Evolutionary conservation across 768 basidiomycete genomes (phyloP), one percentile per base, ranked within the genome.

Genomic region (Leccinum variicolor): DNA sequence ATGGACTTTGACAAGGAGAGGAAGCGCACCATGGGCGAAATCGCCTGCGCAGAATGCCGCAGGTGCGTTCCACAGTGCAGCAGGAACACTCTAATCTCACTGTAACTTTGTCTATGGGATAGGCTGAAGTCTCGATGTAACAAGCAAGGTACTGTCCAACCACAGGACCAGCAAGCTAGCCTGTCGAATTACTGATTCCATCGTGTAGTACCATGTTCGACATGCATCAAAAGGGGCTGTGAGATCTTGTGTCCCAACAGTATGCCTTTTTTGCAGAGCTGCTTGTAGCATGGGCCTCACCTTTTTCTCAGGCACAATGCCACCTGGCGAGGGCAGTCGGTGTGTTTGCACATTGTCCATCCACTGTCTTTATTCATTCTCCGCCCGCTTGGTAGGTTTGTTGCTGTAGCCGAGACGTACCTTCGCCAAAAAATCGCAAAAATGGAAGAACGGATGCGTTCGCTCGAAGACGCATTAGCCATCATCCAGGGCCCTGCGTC

Each of bases 241-340:
- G 70, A 54, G 3, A 48, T 62, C 33, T 55, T 84, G 19, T 83
- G 81, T 64, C 81, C 82, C 13, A 83, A 82, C 61, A 79, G 82
- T 79, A 59, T 25, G 71, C n/a, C n/a, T n/a, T n/a, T 61, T 33
- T 59, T 46, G n/a, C 14, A 31, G 15, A 11, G 14, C 43, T 21
- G 13, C 6, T 50, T 33, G 25, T 25, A 36, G 21, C 3, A 7
- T 25, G 15, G 13, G 31, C 36, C 19, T 43, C 45, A 11, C n/a
- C n/a, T 41, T 15, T 41, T 14, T 8, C 34, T 52, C 25, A 83
- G 81, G 77, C 21, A 80, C 78, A 15, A 78, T 83, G 47, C 81
- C 82, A 8, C 80, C 80, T 9, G 82, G 82, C 25, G 79, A 82
- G 62, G 82, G 81, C n/a, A 81, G 79, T 61, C 78, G 81, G 76